Evolutionary conservation across 192 early-diverging fungal species (phyloP).

Genomic region (Pilaira anomala): DNA sequence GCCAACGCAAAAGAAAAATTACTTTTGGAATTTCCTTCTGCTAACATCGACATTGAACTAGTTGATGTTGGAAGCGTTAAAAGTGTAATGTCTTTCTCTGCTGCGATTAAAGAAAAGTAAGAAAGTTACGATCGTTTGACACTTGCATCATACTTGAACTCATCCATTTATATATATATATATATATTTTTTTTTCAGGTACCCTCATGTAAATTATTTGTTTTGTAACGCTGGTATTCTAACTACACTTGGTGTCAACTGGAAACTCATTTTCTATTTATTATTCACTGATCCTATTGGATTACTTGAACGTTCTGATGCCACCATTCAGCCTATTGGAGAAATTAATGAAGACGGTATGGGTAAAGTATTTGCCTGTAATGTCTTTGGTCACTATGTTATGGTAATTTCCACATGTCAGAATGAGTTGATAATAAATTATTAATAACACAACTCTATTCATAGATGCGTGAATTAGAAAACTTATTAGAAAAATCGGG

Average conservation of each 20-base stretch:
- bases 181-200: constrained; percentile 23
- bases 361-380: constrained; percentile 50
- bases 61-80: constrained; percentile 42
- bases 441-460: too few species aligned
- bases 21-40: constrained; percentile 31
- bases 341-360: constrained; percentile 48
- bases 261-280: constrained; percentile 29
- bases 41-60: constrained; percentile 42
- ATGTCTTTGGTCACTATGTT: constrained; percentile 59
- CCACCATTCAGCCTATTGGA: constrained; percentile 43
- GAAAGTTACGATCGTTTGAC: neutral
- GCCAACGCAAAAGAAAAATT: constrained; percentile 36
- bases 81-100: constrained; percentile 40
- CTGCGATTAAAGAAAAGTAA: constrained; percentile 38
- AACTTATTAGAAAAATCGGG: constrained; percentile 34
- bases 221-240: constrained; percentile 60
- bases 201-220: constrained; percentile 39
- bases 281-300: constrained; percentile 33
- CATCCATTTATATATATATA: neutral
- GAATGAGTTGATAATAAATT: neutral
- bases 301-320: constrained; percentile 41
- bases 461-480: constrained; percentile 50
- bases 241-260: constrained; percentile 37
- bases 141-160: too few species aligned
- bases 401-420: constrained; percentile 37